These are phyloP conservation scores for Collybiopsis luxurians DNA, from an alignment of 768 basidiomycete genomes.

Conservation along the genomic window DNA sequence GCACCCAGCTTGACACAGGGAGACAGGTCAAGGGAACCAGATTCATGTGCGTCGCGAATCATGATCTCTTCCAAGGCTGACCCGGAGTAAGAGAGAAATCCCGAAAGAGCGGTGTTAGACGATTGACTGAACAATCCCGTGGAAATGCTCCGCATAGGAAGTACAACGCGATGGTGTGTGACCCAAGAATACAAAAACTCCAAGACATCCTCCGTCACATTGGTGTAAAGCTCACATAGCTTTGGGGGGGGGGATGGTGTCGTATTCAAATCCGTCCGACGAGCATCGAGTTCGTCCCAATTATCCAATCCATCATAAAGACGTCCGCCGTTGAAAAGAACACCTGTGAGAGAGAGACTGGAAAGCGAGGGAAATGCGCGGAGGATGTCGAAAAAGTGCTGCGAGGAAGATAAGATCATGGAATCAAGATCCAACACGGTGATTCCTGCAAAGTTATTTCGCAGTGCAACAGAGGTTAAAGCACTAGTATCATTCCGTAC, in stretches of 20 bases:
- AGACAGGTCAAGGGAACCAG: not conserved
- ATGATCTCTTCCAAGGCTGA: not conserved
- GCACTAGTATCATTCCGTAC: not conserved
- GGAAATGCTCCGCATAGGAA: not conserved
- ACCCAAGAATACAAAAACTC: conserved; percentile 2
- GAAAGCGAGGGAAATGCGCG: not conserved
- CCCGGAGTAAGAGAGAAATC: not conserved
- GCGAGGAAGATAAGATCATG: not conserved
- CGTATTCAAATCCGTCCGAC: not conserved
- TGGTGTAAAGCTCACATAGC: not conserved
- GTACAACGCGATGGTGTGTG: not conserved
- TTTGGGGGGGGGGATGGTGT: not conserved
- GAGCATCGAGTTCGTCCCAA: not conserved
- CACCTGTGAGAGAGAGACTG: not conserved
- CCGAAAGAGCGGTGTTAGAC: not conserved
- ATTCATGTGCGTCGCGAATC: not conserved
- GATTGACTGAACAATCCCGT: not conserved
- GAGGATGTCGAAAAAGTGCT: conserved; percentile 1
- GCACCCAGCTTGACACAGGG: not conserved
- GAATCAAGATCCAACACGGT: not conserved
- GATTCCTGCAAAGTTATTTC: not conserved
- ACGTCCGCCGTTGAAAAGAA: not conserved
- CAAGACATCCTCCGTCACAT: not conserved
- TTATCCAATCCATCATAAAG: not conserved
- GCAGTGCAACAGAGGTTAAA: not conserved